phyloP scores from a whole-genome alignment of 2,329 filamentous ascomycete species.

The Diaporthe helianthi region DNA sequence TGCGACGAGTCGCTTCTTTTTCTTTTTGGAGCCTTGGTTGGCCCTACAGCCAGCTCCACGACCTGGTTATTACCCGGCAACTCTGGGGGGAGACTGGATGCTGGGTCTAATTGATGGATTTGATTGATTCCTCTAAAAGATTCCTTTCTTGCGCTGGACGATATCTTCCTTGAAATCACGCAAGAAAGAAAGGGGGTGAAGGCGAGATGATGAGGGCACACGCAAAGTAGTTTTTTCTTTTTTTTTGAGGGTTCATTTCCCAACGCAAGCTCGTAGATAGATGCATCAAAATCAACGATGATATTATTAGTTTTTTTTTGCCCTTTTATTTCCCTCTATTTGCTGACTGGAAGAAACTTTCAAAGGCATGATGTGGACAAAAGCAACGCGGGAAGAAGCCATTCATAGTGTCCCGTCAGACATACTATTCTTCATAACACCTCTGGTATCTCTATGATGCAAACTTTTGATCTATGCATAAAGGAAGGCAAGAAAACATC shows the following conservation, averaged over 20 bases:
- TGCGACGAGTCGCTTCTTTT: background rate
- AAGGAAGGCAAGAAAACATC: background rate
- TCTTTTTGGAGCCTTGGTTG: too few species aligned
- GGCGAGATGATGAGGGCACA: background rate
- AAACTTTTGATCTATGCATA: background rate
- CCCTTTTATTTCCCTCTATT: too few species aligned
- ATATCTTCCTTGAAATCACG: background rate
- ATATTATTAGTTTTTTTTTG: background rate
- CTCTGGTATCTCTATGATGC: constrained; percentile 33
- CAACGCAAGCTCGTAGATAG: background rate
- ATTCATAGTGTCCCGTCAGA: background rate
- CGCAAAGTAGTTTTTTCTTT: too few species aligned
- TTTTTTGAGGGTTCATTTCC: background rate
- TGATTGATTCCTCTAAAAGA: background rate
- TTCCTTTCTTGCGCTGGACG: background rate
- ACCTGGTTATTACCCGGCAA: background rate
- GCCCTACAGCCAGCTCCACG: background rate
- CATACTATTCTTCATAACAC: background rate
- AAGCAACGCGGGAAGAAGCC: too few species aligned
- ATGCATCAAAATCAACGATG: constrained; percentile 5
- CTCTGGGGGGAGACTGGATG: background rate
- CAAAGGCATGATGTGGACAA: too few species aligned
- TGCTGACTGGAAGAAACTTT: too few species aligned
- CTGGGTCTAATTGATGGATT: background rate
- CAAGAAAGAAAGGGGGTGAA: background rate